Evolutionary conservation across 352 stramenopile species (phyloP), one percentile per base, ranked within the genome.

Genomic region (Globisporangium nodosum): DNA sequence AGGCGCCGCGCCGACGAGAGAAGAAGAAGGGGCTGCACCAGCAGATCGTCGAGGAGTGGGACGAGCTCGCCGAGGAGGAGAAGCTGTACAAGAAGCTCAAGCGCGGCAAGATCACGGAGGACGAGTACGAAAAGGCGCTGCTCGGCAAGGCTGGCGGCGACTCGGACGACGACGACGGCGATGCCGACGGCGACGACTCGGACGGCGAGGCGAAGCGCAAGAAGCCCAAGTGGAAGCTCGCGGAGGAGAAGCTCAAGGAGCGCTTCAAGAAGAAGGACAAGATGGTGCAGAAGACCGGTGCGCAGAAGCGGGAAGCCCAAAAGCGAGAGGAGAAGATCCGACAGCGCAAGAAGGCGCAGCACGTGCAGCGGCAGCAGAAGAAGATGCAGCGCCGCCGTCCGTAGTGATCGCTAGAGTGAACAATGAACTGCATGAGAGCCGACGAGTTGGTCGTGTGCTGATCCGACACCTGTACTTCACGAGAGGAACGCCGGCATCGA

Each of bases 11-110:
- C 55, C 81, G 85, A 63, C 82, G 85, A 66, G 85, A 92, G 61
- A 99, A 99, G 74, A 99, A 98, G 77, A 97, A 98, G 65, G 96
- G 96, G 30, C 66, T 92, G 49, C 92, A 99, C 61, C 87, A 97
- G 68, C 89, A 96, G 63, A 98, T 99, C 63, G 85, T 98, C 24
- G 96, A 99, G 63, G 98, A 99, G 71, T 99, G 97, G 98, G 97
- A 99, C 57, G 96, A 99, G 53, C 72, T 99, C 11, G 97, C 96
- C 35, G 96, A 99, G 60, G 97, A 99, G 69, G 84, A 98, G 56
- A 88, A 97, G 59, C 56, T 97, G 35, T 98, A 93, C 75, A 99
- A 99, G 72, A 98, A 99, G 70, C 65, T 99, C 39, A 97, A 97
- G 56, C 92, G 93, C 62, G 96, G 97, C 21, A 99, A 99, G 72